Evolutionary conservation across 805 yeast species (phyloP).

Genomic region (Nakazawaea pomicola): DNA sequence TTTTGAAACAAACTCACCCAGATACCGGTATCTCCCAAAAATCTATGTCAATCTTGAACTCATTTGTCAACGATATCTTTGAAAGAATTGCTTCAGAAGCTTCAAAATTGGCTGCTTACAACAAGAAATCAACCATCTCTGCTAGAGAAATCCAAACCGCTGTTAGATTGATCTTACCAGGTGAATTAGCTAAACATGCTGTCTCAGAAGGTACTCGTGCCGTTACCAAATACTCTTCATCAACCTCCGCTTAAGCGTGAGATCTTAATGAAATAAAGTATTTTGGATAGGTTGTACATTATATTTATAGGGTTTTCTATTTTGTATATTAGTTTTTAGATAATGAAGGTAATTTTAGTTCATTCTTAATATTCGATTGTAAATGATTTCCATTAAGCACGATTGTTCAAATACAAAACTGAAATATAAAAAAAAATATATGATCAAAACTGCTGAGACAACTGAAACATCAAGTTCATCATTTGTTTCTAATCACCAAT

Average conservation of each 20-base stretch:
- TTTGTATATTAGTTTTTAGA: slow-evolving; percentile 14
- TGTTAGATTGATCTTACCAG: slow-evolving; percentile 95
- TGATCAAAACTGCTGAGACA: too few relatives aligned
- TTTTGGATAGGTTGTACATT: slow-evolving; percentile 8
- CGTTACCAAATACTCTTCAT: slow-evolving; percentile 91
- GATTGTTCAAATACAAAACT: too few relatives aligned
- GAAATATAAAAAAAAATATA: too few relatives aligned
- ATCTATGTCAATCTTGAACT: slow-evolving; percentile 98
- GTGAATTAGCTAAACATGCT: slow-evolving; percentile 98
- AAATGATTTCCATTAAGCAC: too few relatives aligned
- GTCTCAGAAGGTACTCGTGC: slow-evolving; percentile 99
- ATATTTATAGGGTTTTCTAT: slow-evolving; percentile 13
- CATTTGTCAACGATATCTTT: slow-evolving; percentile 95
- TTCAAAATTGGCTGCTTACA: slow-evolving; percentile 97
- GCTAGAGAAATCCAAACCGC: slow-evolving; percentile 99
- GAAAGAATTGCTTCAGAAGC: slow-evolving; percentile 98
- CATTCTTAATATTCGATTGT: too few relatives aligned
- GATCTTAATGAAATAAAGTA: too few relatives aligned
- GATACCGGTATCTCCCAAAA: slow-evolving; percentile 99
- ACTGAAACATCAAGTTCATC: too few relatives aligned
- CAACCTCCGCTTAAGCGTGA: slow-evolving; percentile 34
- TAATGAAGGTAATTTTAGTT: slow-evolving; percentile 12
- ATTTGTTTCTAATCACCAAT: too few relatives aligned
- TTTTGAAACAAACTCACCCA: slow-evolving; percentile 97
- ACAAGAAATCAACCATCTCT: slow-evolving; percentile 96